Evolutionary conservation across 768 basidiomycete genomes (phyloP).

Genomic region (Chalciporus piperatus): DNA sequence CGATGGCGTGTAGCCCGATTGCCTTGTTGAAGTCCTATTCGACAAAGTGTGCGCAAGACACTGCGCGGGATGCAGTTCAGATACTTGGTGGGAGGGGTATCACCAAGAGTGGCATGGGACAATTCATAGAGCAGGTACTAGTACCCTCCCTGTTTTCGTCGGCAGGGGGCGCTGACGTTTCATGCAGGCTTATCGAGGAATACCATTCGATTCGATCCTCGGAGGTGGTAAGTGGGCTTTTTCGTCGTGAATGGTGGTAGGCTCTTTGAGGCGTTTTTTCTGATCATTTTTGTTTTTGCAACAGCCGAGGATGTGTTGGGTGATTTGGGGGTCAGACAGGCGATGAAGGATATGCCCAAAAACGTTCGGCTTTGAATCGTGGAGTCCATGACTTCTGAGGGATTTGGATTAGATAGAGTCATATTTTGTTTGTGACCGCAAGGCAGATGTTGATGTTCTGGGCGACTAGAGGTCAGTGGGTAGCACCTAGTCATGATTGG

Average conservation of each 20-base stretch:
- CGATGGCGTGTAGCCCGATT: conserved; percentile 38
- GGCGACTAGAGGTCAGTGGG: too few relatives aligned
- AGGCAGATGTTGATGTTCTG: too few relatives aligned
- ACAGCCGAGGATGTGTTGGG: conserved; percentile 56
- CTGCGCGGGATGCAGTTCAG: conserved; percentile 68
- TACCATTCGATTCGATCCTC: conserved; percentile 26
- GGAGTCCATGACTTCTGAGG: too few relatives aligned
- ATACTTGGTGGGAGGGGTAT: conserved; percentile 88
- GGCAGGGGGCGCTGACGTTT: too few relatives aligned
- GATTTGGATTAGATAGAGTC: too few relatives aligned
- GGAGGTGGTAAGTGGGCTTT: conserved; percentile 20
- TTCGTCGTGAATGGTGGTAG: too few relatives aligned
- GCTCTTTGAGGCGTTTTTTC: too few relatives aligned
- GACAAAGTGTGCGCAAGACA: conserved; percentile 53
- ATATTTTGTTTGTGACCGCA: too few relatives aligned
- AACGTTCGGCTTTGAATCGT: conserved; percentile 46
- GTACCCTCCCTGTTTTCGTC: conserved; percentile 20
- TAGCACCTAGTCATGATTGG: too few relatives aligned
- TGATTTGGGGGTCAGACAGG: conserved; percentile 60
- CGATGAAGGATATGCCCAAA: conserved; percentile 53
- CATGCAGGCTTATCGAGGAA: conserved; percentile 22
- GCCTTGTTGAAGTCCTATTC: conserved; percentile 56
- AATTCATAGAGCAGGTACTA: conserved; percentile 72
- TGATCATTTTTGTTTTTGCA: neutral
- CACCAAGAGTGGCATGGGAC: conserved; percentile 80